A percentile compares a stretch with the other conserved stretches of the same genome.
phyloP scores from a whole-genome alignment of 2,329 filamentous ascomycete species.

The Stagonosporopsis chrysanthemi region DNA sequence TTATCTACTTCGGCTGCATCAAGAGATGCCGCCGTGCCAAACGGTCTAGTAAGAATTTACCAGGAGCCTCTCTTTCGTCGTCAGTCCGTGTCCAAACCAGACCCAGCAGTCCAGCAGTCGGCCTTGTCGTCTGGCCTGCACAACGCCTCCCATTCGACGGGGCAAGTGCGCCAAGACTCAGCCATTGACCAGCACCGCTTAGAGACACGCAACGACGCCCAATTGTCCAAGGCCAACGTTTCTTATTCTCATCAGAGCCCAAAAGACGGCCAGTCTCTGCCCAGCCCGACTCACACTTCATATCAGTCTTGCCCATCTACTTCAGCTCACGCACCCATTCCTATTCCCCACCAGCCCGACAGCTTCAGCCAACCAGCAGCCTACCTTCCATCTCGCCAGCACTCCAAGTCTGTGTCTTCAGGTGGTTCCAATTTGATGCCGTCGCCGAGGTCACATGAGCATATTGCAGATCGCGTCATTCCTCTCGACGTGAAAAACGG shows the following conservation, averaged over 20 bases:
- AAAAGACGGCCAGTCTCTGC: constrained; percentile 8
- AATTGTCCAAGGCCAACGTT: constrained; percentile 22
- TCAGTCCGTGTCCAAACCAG: constrained; percentile 8
- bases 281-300: constrained; percentile 11
- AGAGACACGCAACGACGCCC: constrained; percentile 25
- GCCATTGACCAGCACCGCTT: constrained; percentile 28
- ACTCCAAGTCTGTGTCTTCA: constrained; percentile 17
- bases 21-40: background rate
- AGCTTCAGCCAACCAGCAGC: constrained; percentile 9
- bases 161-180: constrained; percentile 33
- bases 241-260: constrained; percentile 25
- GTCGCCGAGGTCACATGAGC: constrained; percentile 24
- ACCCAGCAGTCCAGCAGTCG: constrained; percentile 16
- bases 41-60: background rate
- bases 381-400: constrained; percentile 6
- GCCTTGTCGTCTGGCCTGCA: constrained; percentile 16
- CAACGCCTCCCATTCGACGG: constrained; percentile 15
- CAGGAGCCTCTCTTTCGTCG: constrained; percentile 13
- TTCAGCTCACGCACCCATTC: constrained; percentile 12
- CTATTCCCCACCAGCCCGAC: constrained; percentile 13
- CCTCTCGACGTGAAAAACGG: constrained; percentile 10
- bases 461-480: constrained; percentile 12
- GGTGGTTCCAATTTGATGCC: constrained; percentile 2
- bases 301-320: constrained; percentile 17
- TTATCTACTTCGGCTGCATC: background rate